Conservation (phyloP, 2,329 filamentous ascomycete species). For the Aspergillus sp. region DNA sequence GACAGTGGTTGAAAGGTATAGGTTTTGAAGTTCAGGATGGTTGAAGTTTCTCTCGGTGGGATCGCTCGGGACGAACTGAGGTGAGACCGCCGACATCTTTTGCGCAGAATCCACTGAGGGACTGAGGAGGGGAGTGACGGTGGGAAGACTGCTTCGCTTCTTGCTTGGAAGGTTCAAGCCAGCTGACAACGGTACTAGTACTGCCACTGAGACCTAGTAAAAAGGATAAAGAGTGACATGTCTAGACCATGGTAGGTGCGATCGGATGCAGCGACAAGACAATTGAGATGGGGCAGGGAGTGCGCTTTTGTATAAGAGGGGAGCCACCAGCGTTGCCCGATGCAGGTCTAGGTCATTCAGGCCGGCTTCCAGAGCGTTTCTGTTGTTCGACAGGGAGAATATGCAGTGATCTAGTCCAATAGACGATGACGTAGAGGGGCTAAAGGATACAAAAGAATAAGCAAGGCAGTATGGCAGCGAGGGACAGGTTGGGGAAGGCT, state of each 20-base stretch:
- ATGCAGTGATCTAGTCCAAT: background rate
- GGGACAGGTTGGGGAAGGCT: background rate
- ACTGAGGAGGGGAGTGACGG: background rate
- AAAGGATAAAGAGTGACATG: slow-evolving; percentile 9
- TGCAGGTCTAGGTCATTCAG: slow-evolving; percentile 8
- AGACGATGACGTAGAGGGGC: slow-evolving; percentile 6
- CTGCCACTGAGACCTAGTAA: slow-evolving; percentile 1
- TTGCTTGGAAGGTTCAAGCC: background rate
- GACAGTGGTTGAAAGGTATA: slow-evolving; percentile 44
- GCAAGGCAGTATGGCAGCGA: slow-evolving; percentile 5
- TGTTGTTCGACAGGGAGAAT: background rate
- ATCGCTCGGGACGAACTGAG: slow-evolving; percentile 27
- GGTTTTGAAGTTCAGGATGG: slow-evolving; percentile 39
- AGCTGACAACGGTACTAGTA: background rate
- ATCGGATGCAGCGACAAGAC: background rate
- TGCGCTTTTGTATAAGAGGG: background rate
- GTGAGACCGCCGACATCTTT: slow-evolving; percentile 29
- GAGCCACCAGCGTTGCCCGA: slow-evolving; percentile 9
- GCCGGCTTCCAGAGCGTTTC: background rate
- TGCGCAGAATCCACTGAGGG: background rate
- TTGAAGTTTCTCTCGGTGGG: slow-evolving; percentile 36
- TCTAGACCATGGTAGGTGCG: background rate
- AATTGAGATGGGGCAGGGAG: slow-evolving; percentile 6
- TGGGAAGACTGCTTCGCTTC: background rate
- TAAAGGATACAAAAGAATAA: slow-evolving; percentile 1